phyloP scores from a whole-genome alignment of 179 eudicot species.

The Silene vulgaris region DNA sequence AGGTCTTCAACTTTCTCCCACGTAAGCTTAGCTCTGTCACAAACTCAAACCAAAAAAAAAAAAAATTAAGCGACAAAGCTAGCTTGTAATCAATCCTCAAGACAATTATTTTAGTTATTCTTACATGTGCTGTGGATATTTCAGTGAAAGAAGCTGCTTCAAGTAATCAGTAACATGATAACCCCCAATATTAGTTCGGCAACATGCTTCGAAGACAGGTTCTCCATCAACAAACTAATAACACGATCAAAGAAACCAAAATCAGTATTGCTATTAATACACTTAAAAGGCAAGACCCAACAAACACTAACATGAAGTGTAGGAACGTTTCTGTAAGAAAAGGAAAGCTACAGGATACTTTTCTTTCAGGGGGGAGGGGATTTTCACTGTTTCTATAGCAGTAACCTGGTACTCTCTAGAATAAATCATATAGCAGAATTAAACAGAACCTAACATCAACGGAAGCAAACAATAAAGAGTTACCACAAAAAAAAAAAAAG shows the following conservation, averaged over 20 bases:
- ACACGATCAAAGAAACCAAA: conserved; percentile 17
- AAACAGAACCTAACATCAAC: not conserved
- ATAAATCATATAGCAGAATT: not conserved
- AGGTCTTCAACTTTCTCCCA: conserved; percentile 99
- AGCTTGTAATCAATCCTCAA: not conserved
- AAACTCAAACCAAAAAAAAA: conserved; percentile 7
- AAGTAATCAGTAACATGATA: conserved; percentile 91
- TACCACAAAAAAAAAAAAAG: too few species aligned
- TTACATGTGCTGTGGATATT: conserved; percentile 90
- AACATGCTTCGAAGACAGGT: conserved; percentile 87
- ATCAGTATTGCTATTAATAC: not conserved
- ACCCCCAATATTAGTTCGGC: conserved; percentile 95
- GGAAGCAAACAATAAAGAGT: not conserved
- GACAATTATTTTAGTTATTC: conserved; percentile 21
- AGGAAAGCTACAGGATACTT: not conserved
- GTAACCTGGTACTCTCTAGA: not conserved
- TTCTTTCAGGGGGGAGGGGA: too few species aligned
- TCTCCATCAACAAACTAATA: conserved; percentile 85
- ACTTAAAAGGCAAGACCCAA: not conserved
- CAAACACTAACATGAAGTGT: not conserved
- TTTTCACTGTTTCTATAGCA: too few species aligned
- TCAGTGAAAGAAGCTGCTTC: conserved; percentile 93
- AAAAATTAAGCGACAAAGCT: conserved; percentile 3
- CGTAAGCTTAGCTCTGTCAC: conserved; percentile 60
- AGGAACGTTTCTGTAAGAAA: not conserved